Conservation (phyloP, 2,329 filamentous ascomycete genomes). For the Fusarium goolgardi region DNA sequence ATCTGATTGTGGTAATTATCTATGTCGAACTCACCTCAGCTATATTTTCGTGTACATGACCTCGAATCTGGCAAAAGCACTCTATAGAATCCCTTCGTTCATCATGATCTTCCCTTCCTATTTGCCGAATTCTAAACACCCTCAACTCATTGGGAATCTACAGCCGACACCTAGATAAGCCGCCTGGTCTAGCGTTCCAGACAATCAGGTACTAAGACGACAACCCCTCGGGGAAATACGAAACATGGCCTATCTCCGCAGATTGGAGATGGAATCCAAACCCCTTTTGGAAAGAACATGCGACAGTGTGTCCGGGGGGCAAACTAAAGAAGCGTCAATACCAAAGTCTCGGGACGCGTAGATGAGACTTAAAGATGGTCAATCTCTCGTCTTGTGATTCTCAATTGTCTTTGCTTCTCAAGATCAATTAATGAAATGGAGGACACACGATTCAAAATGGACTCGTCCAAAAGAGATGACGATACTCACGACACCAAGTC, state of each 20-base stretch:
- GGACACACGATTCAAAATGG: constrained; percentile 19
- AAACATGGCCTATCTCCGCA: constrained; percentile 17
- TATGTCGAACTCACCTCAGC: not conserved
- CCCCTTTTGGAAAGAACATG: constrained; percentile 37
- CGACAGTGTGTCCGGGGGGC: constrained; percentile 16
- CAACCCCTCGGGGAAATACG: constrained; percentile 23
- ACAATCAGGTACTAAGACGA: not conserved
- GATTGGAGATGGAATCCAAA: constrained; percentile 22
- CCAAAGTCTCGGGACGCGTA: constrained; percentile 1
- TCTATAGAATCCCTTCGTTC: not conserved
- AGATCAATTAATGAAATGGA: constrained; percentile 3
- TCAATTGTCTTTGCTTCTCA: not conserved
- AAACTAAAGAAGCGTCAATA: constrained; percentile 19
- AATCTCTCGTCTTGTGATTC: not conserved
- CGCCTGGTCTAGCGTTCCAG: not conserved
- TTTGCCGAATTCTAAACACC: not conserved
- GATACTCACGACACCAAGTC: constrained; percentile 15
- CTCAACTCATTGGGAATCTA: constrained; percentile 11
- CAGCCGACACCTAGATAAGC: constrained; percentile 26
- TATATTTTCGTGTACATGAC: not conserved
- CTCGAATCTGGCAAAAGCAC: not conserved
- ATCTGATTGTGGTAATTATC: too few relatives aligned
- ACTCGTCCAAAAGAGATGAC: constrained; percentile 17
- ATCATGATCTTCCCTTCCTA: not conserved
- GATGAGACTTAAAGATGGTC: not conserved